A percentile compares a stretch with the other conserved stretches of the same genome.
Conservation (phyloP, 495 filamentous ascomycete genomes). For the Neohortaea acidophila region DNA sequence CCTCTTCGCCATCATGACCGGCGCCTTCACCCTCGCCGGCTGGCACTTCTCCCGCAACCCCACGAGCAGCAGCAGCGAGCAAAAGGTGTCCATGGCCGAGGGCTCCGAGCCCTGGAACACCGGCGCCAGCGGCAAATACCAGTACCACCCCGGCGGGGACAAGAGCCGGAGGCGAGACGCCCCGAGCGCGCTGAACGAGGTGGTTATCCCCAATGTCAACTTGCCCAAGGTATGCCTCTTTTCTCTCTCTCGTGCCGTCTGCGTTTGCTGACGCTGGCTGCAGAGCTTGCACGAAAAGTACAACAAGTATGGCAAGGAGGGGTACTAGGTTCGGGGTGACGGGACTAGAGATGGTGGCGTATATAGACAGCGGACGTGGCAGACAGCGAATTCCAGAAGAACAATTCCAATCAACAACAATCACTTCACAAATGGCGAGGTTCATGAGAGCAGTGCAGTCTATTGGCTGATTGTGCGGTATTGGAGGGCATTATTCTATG, state of each 20-base stretch:
- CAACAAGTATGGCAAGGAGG: slow-evolving; percentile 98
- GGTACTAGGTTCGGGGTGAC: slow-evolving; percentile 20
- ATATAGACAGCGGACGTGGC: too few relatives aligned
- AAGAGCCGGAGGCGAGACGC: slow-evolving; percentile 66
- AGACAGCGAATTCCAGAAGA: too few relatives aligned
- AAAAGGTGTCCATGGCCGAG: slow-evolving; percentile 53
- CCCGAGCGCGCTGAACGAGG: slow-evolving; percentile 83
- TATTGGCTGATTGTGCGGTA: too few relatives aligned
- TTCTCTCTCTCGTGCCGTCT: not conserved
- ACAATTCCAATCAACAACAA: too few relatives aligned
- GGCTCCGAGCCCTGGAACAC: slow-evolving; percentile 82
- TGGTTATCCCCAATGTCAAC: slow-evolving; percentile 82
- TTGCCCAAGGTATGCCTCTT: slow-evolving; percentile 60
- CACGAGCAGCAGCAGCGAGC: slow-evolving; percentile 70
- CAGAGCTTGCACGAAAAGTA: slow-evolving; percentile 82
- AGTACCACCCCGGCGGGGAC: slow-evolving; percentile 86
- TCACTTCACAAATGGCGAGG: too few relatives aligned
- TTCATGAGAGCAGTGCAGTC: too few relatives aligned
- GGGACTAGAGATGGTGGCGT: not conserved
- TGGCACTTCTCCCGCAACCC: slow-evolving; percentile 78
- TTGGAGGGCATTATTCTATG: too few relatives aligned
- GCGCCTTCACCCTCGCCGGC: slow-evolving; percentile 72
- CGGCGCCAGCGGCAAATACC: slow-evolving; percentile 55
- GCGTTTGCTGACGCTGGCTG: slow-evolving; percentile 1
- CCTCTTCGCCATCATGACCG: slow-evolving; percentile 80